A percentile compares a stretch with the other conserved stretches of the same genome.
Conservation (phyloP, 345 rosid genomes). For the Lagerstroemia speciosa region DNA sequence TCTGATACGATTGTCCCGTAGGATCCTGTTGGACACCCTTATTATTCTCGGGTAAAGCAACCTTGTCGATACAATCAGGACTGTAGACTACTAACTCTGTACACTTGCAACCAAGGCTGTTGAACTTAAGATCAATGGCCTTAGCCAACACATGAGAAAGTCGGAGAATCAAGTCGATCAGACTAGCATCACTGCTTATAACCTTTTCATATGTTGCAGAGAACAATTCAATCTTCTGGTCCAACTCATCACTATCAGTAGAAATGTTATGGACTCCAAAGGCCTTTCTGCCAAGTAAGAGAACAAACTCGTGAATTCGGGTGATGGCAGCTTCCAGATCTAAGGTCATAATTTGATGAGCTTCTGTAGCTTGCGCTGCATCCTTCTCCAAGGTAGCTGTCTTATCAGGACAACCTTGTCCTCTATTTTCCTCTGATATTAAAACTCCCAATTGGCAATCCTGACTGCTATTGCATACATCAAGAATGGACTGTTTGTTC, state of each 20-base stretch:
- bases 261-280: conserved; percentile 34
- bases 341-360: conserved; percentile 12
- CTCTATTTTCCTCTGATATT: conserved; percentile 15
- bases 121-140: conserved; percentile 59
- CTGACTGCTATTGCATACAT: conserved; percentile 20
- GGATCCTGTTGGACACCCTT: conserved; percentile 39
- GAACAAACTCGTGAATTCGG: conserved; percentile 51
- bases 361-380: conserved; percentile 1
- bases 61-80: conserved; percentile 92
- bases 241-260: conserved; percentile 30
- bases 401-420: conserved; percentile 13
- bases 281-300: conserved; percentile 70
- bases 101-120: conserved; percentile 47
- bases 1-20: conserved; percentile 48
- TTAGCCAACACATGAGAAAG: conserved; percentile 64
- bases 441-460: conserved; percentile 4
- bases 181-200: conserved; percentile 22
- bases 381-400: conserved; percentile 18
- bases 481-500: conserved; percentile 26
- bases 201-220: conserved; percentile 49
- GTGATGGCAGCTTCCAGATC: conserved; percentile 32
- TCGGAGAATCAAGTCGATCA: conserved; percentile 44
- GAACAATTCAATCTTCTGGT: conserved; percentile 51
- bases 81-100: conserved; percentile 56
- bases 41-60: conserved; percentile 77